Conservation (phyloP, 2,329 filamentous ascomycete genomes). For the Aspergillus ochraceus region DNA sequence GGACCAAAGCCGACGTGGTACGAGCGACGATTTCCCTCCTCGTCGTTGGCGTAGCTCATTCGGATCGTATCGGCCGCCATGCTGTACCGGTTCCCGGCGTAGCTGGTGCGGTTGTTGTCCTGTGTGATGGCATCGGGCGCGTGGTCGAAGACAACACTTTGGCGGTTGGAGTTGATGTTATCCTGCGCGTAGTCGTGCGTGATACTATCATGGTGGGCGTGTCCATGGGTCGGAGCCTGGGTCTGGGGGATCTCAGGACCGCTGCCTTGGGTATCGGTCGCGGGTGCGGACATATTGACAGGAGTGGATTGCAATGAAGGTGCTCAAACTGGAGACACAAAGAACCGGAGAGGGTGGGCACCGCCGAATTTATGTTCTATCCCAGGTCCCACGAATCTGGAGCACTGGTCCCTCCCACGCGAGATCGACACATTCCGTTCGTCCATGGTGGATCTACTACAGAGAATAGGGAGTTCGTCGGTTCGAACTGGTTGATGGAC, state of each 20-base stretch:
- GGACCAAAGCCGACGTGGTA: constrained; percentile 33
- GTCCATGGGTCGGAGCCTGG: background rate
- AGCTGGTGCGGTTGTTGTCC: background rate
- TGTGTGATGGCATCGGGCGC: background rate
- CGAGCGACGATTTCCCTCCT: background rate
- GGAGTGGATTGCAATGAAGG: too few relatives aligned
- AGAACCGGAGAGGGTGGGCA: background rate
- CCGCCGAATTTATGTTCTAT: background rate
- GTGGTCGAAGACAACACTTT: background rate
- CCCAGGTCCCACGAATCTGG: background rate
- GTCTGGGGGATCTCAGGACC: background rate
- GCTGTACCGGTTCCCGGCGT: background rate
- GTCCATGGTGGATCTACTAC: background rate
- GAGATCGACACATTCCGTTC: background rate
- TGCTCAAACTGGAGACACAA: too few relatives aligned
- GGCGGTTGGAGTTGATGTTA: background rate
- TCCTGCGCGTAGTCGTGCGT: background rate
- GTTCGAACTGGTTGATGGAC: background rate
- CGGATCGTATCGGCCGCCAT: background rate
- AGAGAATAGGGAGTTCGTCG: background rate
- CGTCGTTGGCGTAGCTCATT: background rate
- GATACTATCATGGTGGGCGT: background rate
- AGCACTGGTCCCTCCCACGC: background rate
- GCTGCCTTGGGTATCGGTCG: background rate
- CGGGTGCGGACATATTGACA: background rate